Conservation (phyloP, 2,329 filamentous ascomycete species). For the Aspergillus neotritici region DNA sequence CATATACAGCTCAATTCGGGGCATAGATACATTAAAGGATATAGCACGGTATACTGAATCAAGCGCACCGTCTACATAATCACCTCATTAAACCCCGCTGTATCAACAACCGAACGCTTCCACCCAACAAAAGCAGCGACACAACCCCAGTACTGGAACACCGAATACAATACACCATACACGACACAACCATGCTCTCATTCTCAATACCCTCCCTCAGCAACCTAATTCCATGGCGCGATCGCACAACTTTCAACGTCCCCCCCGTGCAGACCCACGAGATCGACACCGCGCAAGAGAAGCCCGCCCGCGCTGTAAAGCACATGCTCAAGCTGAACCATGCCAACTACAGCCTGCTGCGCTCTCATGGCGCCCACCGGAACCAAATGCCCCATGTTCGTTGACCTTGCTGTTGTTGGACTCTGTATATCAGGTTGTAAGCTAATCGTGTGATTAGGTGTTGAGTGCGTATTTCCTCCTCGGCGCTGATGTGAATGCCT, state of each 20-base stretch:
- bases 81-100: no score
- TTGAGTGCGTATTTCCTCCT: constrained; percentile 81
- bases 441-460: constrained; percentile 42
- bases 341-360: constrained; percentile 78
- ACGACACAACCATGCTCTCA: constrained; percentile 15
- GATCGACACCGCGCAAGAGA: constrained; percentile 74
- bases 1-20: background rate
- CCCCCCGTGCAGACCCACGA: constrained; percentile 67
- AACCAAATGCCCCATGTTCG: constrained; percentile 75
- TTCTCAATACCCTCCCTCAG: constrained; percentile 19
- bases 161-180: background rate
- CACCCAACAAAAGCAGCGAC: constrained; percentile 1
- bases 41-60: no score
- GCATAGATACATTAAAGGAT: no score
- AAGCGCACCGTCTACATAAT: no score
- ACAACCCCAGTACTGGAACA: background rate
- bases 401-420: background rate
- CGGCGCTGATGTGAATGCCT: constrained; percentile 65
- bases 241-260: constrained; percentile 41
- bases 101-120: no score
- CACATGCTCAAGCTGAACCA: constrained; percentile 90
- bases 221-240: constrained; percentile 22
- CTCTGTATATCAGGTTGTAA: background rate
- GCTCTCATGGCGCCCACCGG: constrained; percentile 66
- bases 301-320: constrained; percentile 75